Conservation (phyloP, 73 alveolate species). For the Blepharisma japonicum region DNA sequence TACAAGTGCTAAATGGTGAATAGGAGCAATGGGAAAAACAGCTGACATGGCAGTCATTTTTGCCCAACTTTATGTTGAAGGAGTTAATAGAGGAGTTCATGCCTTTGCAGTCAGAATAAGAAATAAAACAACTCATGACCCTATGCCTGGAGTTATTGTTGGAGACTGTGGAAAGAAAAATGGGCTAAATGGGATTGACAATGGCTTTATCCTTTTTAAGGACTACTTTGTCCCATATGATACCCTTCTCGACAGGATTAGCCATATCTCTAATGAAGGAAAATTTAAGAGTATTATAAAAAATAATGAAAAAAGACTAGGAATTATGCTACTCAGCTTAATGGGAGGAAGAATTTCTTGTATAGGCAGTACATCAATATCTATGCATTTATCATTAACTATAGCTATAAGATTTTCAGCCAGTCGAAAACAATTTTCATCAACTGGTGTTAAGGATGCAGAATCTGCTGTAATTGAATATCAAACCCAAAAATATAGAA, state of each 20-base stretch:
- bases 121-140: slow-evolving; percentile 61
- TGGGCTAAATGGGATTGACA: slow-evolving; percentile 80
- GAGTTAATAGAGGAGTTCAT: slow-evolving; percentile 68
- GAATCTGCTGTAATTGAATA: slow-evolving; percentile 49
- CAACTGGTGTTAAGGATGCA: slow-evolving; percentile 46
- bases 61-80: slow-evolving; percentile 67
- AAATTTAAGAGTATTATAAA: slow-evolving; percentile 55
- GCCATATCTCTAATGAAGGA: slow-evolving; percentile 47
- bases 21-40: slow-evolving; percentile 65
- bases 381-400: slow-evolving; percentile 34
- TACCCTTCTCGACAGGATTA: slow-evolving; percentile 35
- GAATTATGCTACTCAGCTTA: slow-evolving; percentile 53
- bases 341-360: slow-evolving; percentile 73
- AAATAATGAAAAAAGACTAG: slow-evolving; percentile 75
- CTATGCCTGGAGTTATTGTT: slow-evolving; percentile 68
- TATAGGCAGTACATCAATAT: slow-evolving; percentile 44
- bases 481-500: slow-evolving; percentile 53
- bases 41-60: slow-evolving; percentile 60
- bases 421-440: slow-evolving; percentile 57
- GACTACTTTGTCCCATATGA: slow-evolving; percentile 44
- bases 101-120: slow-evolving; percentile 79
- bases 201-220: slow-evolving; percentile 73
- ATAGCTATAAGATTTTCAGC: slow-evolving; percentile 67
- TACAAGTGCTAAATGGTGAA: slow-evolving; percentile 66
- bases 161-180: slow-evolving; percentile 93